These are phyloP conservation scores for Setomelanomma holmii DNA, from an alignment of 2,329 filamentous ascomycete genomes.

Conservation along the genomic window DNA sequence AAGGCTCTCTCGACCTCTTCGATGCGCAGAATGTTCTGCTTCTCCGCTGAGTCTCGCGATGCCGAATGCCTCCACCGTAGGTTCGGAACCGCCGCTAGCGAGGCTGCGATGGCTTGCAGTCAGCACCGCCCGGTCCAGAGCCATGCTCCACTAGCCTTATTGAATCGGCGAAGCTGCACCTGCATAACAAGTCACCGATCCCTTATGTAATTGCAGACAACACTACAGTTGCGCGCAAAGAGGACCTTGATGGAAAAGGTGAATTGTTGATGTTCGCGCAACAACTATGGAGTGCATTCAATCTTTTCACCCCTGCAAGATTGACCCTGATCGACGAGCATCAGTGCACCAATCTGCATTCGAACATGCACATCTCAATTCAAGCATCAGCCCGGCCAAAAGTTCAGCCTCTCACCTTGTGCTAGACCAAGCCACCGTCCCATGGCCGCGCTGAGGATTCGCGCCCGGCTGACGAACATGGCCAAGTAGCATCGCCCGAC, in stretches of 20 bases:
- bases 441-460: not conserved
- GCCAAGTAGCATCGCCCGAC: slow-evolving; percentile 3
- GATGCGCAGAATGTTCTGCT: not conserved
- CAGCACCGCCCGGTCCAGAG: slow-evolving; percentile 7
- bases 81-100: not conserved
- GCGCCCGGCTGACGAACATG: not conserved
- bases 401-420: not conserved
- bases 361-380: slow-evolving; percentile 2
- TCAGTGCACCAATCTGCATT: not conserved
- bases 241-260: not conserved
- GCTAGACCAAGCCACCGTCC: not conserved
- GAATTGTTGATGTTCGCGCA: not conserved
- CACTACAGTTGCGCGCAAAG: not conserved
- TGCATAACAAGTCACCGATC: not conserved
- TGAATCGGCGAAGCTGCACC: not conserved
- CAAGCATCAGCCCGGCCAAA: not conserved
- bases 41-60: not conserved
- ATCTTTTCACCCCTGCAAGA: not conserved
- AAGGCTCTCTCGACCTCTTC: not conserved
- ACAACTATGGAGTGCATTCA: not conserved
- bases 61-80: not conserved
- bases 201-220: not conserved
- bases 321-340: slow-evolving; percentile 5
- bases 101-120: slow-evolving; percentile 5
- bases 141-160: slow-evolving; percentile 2